A percentile compares a stretch with the other conserved stretches of the same genome.
phyloP scores from a whole-genome alignment of 208 protist species.

The Acanthamoeba castellanii region DNA sequence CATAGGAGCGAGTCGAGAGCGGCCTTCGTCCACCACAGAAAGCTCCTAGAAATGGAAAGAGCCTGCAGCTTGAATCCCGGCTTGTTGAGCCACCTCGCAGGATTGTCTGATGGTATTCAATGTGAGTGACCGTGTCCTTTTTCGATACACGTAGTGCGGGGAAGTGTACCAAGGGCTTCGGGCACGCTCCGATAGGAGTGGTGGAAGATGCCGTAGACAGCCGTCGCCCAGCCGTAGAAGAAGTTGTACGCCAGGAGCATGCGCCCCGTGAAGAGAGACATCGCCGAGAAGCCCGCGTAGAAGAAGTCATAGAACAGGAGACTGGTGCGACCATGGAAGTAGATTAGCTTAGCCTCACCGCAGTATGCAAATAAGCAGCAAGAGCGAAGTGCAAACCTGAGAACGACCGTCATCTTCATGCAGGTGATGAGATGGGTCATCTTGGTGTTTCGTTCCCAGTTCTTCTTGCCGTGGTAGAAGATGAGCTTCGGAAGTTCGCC shows the following conservation, averaged over 20 bases:
- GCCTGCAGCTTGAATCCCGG: slow-evolving; percentile 63
- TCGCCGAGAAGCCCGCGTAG: slow-evolving; percentile 34
- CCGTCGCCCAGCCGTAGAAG: slow-evolving; percentile 74
- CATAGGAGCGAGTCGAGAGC: slow-evolving; percentile 37
- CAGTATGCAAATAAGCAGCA: neutral
- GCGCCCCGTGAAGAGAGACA: slow-evolving; percentile 62
- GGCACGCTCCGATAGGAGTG: slow-evolving; percentile 18
- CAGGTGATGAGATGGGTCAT: slow-evolving; percentile 75
- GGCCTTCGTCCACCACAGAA: slow-evolving; percentile 60
- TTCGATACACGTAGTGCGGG: neutral
- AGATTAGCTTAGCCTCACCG: neutral
- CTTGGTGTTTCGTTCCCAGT: slow-evolving; percentile 71
- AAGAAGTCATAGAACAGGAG: slow-evolving; percentile 73
- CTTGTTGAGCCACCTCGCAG: slow-evolving; percentile 61
- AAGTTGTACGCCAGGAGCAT: slow-evolving; percentile 76
- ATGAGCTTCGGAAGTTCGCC: slow-evolving; percentile 67
- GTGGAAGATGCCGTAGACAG: slow-evolving; percentile 76
- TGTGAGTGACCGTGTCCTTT: neutral
- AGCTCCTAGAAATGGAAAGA: slow-evolving; percentile 21
- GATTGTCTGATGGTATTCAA: neutral
- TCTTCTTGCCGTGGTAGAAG: slow-evolving; percentile 73
- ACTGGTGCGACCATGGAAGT: neutral
- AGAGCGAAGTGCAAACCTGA: neutral
- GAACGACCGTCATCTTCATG: slow-evolving; percentile 77
- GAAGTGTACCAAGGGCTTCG: slow-evolving; percentile 36